phyloP scores from a whole-genome alignment of 73 alveolate genomes.

The Effrenium voratum region DNA sequence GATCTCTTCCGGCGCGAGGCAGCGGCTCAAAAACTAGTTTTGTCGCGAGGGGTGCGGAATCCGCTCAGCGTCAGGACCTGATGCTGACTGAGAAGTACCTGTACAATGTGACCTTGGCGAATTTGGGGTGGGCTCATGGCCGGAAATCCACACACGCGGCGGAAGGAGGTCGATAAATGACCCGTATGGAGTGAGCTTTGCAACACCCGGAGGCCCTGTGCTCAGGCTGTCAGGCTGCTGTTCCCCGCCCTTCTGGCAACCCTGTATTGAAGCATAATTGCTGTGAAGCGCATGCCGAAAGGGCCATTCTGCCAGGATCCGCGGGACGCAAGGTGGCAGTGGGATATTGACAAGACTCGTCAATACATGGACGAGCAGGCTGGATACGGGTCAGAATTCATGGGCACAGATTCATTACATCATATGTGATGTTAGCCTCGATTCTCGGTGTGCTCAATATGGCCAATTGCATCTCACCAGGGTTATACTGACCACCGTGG shows the following conservation, averaged over 20 bases:
- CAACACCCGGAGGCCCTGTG: too few relatives aligned
- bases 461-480: not conserved
- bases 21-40: not conserved
- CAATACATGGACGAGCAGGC: constrained; percentile 83
- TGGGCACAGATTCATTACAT: too few relatives aligned
- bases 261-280: too few relatives aligned
- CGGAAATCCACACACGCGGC: too few relatives aligned
- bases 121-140: too few relatives aligned
- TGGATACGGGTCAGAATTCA: too few relatives aligned
- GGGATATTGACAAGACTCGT: constrained; percentile 89
- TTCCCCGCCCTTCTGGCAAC: too few relatives aligned
- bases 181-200: too few relatives aligned
- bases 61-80: too few relatives aligned
- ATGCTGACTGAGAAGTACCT: constrained; percentile 64
- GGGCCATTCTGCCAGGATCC: constrained; percentile 32
- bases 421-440: too few relatives aligned
- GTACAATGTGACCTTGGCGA: constrained; percentile 29
- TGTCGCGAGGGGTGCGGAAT: not conserved
- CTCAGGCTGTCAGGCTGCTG: too few relatives aligned
- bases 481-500: not conserved
- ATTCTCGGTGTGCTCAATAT: not conserved
- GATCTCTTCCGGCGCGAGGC: constrained; percentile 82
- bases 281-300: not conserved
- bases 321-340: constrained; percentile 77
- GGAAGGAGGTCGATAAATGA: too few relatives aligned